Conservation (phyloP, 176 grass and related monocot genomes). For the Avena atlantica region DNA sequence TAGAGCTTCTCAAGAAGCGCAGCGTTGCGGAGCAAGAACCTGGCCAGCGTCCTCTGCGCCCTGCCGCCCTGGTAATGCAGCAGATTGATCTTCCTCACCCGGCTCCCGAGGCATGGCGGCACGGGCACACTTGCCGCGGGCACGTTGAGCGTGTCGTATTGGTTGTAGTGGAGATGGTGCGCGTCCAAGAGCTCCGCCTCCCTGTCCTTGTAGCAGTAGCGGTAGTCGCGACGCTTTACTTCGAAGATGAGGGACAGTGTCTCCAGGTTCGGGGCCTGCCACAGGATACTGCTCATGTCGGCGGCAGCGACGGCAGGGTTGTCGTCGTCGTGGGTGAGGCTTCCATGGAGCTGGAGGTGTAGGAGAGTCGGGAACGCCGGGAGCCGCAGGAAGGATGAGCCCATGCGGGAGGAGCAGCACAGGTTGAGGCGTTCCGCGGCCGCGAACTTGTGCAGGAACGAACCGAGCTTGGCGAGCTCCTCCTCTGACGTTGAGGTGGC, state of each 20-base stretch:
- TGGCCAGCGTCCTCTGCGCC: neutral
- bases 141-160: neutral
- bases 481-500: neutral
- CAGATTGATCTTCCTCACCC: neutral
- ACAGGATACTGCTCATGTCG: neutral
- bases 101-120: neutral
- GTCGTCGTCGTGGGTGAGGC: neutral
- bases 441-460: neutral
- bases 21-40: neutral
- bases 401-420: neutral
- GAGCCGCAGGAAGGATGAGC: neutral
- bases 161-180: conserved; percentile 9
- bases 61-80: conserved; percentile 17
- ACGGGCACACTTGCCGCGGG: neutral
- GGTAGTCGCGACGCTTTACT: too few relatives aligned
- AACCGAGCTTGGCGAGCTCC: neutral
- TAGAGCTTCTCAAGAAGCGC: neutral
- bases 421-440: neutral
- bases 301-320: too few relatives aligned
- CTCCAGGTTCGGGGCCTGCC: neutral
- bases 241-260: neutral
- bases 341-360: neutral
- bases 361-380: neutral
- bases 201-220: neutral
- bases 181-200: neutral